These are phyloP conservation scores for Chlorella sp. DNA, from an alignment of 139 green algal genomes.

Conservation along the genomic window DNA sequence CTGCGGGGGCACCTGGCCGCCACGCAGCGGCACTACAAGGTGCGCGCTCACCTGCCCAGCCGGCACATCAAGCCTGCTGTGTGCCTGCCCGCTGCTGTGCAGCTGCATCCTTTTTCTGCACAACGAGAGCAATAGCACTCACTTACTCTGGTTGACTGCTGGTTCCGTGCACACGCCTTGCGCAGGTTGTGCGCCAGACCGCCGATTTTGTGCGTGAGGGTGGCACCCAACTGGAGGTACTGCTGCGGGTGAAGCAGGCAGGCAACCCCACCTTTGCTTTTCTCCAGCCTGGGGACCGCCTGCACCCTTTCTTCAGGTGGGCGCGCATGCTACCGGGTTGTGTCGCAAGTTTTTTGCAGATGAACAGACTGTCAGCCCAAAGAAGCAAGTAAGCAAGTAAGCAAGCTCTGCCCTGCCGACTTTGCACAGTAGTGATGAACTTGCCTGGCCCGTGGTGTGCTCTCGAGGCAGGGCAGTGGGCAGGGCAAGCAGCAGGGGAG, in stretches of 20 bases:
- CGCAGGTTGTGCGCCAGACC: conserved; percentile 75
- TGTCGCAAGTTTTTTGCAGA: too few relatives aligned
- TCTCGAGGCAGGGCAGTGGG: too few relatives aligned
- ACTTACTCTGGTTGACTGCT: too few relatives aligned
- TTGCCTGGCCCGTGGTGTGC: too few relatives aligned
- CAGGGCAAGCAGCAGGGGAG: too few relatives aligned
- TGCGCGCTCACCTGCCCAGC: background rate
- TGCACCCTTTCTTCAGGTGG: conserved; percentile 63
- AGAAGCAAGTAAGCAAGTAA: too few relatives aligned
- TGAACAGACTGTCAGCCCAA: too few relatives aligned
- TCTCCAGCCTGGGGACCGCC: conserved; percentile 51
- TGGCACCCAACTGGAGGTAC: conserved; percentile 73
- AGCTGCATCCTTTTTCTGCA: background rate
- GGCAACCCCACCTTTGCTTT: conserved; percentile 69
- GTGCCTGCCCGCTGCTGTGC: background rate
- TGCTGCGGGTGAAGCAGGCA: conserved; percentile 75
- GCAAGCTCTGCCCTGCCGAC: background rate
- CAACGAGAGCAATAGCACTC: background rate
- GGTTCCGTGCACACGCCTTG: background rate
- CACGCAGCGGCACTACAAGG: conserved; percentile 36
- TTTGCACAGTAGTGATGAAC: too few relatives aligned
- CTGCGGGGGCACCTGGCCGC: conserved; percentile 26
- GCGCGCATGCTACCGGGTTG: background rate
- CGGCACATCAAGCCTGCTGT: background rate
- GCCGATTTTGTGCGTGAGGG: conserved; percentile 72